Percentiles rank a stretch among this genome's conserved stretches.
phyloP scores from a whole-genome alignment of 768 basidiomycete species.

The Rhizopogon vulgaris region DNA sequence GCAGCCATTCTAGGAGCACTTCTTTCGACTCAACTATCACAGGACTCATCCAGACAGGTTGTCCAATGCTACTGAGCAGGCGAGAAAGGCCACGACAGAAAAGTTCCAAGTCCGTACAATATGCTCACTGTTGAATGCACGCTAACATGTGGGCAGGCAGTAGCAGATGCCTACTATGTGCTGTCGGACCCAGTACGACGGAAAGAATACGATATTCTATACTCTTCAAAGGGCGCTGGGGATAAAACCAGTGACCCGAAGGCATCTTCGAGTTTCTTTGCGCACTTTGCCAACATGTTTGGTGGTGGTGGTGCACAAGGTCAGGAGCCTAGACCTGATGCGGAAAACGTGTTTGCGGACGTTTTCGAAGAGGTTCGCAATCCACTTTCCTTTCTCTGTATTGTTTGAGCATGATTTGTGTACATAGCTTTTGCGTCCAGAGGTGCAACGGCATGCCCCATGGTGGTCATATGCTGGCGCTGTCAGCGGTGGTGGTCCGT shows the following conservation, averaged over 20 bases:
- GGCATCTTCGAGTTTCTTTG: conserved; percentile 71
- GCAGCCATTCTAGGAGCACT: not conserved
- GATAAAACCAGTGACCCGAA: conserved; percentile 58
- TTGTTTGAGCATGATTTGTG: conserved; percentile 1
- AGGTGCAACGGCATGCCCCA: conserved; percentile 63
- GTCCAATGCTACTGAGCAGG: conserved; percentile 58
- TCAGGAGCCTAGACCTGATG: conserved; percentile 52
- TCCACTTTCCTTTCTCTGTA: not conserved
- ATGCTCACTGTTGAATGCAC: not conserved
- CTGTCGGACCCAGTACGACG: conserved; percentile 74
- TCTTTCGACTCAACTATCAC: conserved; percentile 13
- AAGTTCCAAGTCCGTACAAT: conserved; percentile 62
- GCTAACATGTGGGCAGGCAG: conserved; percentile 40
- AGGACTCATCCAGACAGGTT: conserved; percentile 91
- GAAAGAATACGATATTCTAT: conserved; percentile 66
- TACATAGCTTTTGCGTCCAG: conserved; percentile 66
- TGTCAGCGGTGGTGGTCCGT: conserved; percentile 56
- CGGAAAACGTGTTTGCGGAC: conserved; percentile 80
- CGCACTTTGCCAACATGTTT: conserved; percentile 71
- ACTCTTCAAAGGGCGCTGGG: conserved; percentile 42
- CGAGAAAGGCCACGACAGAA: conserved; percentile 74
- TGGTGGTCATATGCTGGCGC: conserved; percentile 76
- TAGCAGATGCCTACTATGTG: conserved; percentile 93
- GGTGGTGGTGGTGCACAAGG: conserved; percentile 29
- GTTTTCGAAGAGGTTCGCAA: conserved; percentile 83